phyloP scores from a whole-genome alignment of 257 asterid genomes.

The Rubia yunnanensis region DNA sequence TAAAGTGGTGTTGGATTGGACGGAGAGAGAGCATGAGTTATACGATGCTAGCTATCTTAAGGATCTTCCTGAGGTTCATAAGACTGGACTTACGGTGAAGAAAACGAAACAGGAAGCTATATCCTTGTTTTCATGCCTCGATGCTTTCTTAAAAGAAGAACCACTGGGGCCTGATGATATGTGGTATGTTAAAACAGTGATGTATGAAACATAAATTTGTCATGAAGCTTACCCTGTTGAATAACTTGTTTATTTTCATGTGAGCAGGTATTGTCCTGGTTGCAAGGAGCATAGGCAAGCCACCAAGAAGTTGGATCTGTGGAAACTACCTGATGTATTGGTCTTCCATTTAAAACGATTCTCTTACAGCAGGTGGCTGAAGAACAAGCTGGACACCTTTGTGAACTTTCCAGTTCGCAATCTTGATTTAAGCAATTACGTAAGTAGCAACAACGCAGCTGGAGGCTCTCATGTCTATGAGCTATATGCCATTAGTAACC shows the following conservation, averaged over 20 bases:
- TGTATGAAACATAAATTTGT: conserved; percentile 9
- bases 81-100: conserved; percentile 59
- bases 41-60: conserved; percentile 63
- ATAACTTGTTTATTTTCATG: conserved; percentile 8
- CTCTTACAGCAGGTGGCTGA: conserved; percentile 84
- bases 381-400: conserved; percentile 85
- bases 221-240: background rate
- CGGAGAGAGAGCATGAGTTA: conserved; percentile 52
- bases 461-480: conserved; percentile 66
- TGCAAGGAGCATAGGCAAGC: conserved; percentile 97
- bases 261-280: conserved; percentile 81
- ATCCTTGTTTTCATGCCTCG: conserved; percentile 89
- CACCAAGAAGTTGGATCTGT: conserved; percentile 80
- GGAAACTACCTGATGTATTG: conserved; percentile 89
- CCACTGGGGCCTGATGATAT: conserved; percentile 98
- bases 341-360: conserved; percentile 87
- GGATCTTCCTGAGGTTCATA: conserved; percentile 82
- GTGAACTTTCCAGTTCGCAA: conserved; percentile 77
- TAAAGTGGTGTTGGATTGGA: conserved; percentile 76
- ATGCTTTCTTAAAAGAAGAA: conserved; percentile 91
- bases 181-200: conserved; percentile 47
- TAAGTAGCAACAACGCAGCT: conserved; percentile 47
- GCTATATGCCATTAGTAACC: conserved; percentile 89
- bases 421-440: conserved; percentile 76
- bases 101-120: conserved; percentile 85